These are phyloP conservation scores for Lecanicillium sp. DNA, from an alignment of 2,329 filamentous ascomycete genomes.

Conservation along the genomic window DNA sequence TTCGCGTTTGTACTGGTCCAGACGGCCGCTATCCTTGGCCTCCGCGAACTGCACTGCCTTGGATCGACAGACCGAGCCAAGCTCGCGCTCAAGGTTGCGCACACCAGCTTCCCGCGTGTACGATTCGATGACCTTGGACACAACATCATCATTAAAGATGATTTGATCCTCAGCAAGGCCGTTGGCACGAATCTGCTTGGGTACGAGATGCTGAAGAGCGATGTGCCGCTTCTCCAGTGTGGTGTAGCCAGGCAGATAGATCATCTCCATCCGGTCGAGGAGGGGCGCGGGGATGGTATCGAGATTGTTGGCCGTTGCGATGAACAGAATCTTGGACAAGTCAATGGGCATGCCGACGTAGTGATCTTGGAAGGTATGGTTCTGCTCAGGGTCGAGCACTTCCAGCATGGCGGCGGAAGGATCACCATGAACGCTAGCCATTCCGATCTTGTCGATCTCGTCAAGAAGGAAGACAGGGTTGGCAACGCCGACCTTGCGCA, in stretches of 20 bases:
- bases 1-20: constrained; percentile 64
- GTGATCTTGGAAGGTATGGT: constrained; percentile 89
- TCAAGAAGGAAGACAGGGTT: constrained; percentile 95
- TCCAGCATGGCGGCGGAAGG: constrained; percentile 97
- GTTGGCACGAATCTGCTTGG: constrained; percentile 90
- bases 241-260: constrained; percentile 89
- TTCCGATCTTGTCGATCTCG: constrained; percentile 95
- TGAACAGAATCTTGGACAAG: constrained; percentile 93
- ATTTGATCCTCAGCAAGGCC: constrained; percentile 74
- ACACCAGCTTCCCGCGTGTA: constrained; percentile 97
- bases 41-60: constrained; percentile 96
- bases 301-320: constrained; percentile 90
- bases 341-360: constrained; percentile 96
- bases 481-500: constrained; percentile 91
- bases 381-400: constrained; percentile 95
- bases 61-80: constrained; percentile 87
- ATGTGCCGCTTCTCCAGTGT: constrained; percentile 96
- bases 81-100: constrained; percentile 90
- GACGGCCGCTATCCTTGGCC: constrained; percentile 66
- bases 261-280: constrained; percentile 95
- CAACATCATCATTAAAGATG: constrained; percentile 69
- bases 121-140: constrained; percentile 91
- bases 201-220: constrained; percentile 85
- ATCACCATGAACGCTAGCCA: constrained; percentile 87
- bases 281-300: constrained; percentile 94